Evolutionary conservation across 2,329 filamentous ascomycete genomes (phyloP).

Genomic region (Exophiala viscosa): DNA sequence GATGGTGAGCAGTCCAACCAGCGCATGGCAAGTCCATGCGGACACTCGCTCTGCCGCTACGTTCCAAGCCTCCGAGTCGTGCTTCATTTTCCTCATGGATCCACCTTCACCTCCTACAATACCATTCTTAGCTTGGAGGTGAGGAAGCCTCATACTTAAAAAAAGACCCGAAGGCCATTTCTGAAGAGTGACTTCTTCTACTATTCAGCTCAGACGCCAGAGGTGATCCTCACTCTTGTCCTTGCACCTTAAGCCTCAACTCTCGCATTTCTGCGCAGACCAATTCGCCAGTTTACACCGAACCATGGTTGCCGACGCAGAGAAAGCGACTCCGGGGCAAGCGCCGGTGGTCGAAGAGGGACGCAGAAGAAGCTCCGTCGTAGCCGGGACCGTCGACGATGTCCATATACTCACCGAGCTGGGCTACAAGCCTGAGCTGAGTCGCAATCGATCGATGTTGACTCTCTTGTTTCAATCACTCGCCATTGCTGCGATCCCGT

Average conservation of each 20-base stretch:
- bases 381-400: constrained; percentile 35
- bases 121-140: too few species aligned
- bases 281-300: background rate
- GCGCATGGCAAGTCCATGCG: background rate
- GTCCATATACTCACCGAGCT: constrained; percentile 41
- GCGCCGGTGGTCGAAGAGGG: constrained; percentile 12
- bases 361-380: constrained; percentile 2
- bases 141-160: background rate
- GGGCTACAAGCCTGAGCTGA: constrained; percentile 57
- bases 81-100: background rate
- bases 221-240: background rate
- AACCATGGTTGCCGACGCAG: constrained; percentile 16
- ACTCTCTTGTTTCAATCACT: constrained; percentile 60
- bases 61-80: background rate
- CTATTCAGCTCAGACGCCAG: too few species aligned
- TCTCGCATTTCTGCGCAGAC: background rate
- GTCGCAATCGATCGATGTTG: constrained; percentile 57
- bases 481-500: constrained; percentile 57
- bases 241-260: background rate
- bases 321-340: constrained; percentile 15
- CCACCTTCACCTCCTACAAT: background rate
- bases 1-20: background rate
- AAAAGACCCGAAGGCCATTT: background rate
- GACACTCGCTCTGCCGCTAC: too few species aligned
- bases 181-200: background rate